Percentiles rank a stretch among this genome's conserved stretches.
Evolutionary conservation across 1,284 basidiomycete genomes (phyloP).

Genomic region (Naganishia cerealis): DNA sequence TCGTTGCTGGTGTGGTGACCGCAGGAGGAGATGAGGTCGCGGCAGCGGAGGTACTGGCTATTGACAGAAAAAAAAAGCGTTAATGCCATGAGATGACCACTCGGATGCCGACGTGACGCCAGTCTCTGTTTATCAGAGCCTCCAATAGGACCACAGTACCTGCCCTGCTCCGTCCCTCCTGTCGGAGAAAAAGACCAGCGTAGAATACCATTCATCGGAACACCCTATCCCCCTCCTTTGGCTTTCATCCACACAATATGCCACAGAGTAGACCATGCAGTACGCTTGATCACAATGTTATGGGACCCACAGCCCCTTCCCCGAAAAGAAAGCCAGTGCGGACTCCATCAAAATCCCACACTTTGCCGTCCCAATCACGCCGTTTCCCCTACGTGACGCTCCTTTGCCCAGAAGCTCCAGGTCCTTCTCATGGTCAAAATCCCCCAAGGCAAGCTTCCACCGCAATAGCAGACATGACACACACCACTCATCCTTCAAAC

Average conservation of each 20-base stretch:
- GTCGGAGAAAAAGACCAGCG: background rate
- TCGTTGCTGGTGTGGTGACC: constrained; percentile 16
- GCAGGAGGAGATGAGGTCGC: background rate
- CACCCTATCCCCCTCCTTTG: background rate
- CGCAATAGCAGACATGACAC: background rate
- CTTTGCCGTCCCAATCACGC: too few species aligned
- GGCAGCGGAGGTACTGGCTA: constrained; percentile 1
- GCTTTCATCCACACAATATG: background rate
- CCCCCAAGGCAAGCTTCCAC: background rate
- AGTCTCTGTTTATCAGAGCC: background rate
- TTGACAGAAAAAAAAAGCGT: background rate
- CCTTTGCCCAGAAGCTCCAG: background rate
- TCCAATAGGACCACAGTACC: background rate
- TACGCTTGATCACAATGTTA: too few species aligned
- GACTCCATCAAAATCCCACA: too few species aligned
- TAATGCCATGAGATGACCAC: background rate
- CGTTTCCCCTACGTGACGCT: too few species aligned
- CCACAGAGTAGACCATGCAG: background rate
- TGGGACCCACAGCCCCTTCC: too few species aligned
- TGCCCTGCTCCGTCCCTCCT: background rate
- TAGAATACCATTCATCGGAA: background rate
- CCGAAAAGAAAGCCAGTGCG: too few species aligned
- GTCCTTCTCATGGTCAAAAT: background rate
- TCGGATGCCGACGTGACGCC: background rate
- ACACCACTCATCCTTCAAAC: constrained; percentile 28